Evolutionary conservation across 306 rosid genomes (phyloP), one percentile per base, ranked within the genome.

Genomic region (Prunus fruticosa): DNA sequence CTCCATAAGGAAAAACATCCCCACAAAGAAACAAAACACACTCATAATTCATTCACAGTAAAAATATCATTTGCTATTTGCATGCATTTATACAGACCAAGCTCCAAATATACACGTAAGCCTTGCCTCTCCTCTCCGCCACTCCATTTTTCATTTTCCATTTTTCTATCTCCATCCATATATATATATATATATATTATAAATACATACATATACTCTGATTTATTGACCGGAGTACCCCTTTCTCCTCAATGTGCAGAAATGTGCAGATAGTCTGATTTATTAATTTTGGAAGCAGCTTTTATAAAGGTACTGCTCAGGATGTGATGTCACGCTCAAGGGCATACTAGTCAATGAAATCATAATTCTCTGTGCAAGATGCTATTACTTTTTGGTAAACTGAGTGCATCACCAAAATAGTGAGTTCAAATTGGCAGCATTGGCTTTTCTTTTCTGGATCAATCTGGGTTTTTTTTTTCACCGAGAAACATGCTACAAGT

Each of bases 281-380:
- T 84, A 83, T 87, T 88, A 82, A 79, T 66, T 75, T 64, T 19
- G 8, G 86, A 89, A 78, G 88, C 97, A 87, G 97, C 94, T 90
- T 93, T 93, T 87, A 72, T 85, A 93, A 93, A 91, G 96, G 88
- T 75, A 82, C 78, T 82, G 87, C 72, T 85, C 88, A 82, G 87
- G 96, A 90, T 91, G 94, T 78, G 79, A 88, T 78, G 98, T 93
- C 97, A 82, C 94, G 71, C 62, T 91, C 97, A 90, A 76, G 91
- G 98, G 93, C 52, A 91, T 52, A 72, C n/a, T 81, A 68, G 98
- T 90, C 90, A 85, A 76, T 76, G 64, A 47, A 43, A 76, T 82
- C 81, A 79, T 81, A 77, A 77, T 83, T 90, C 80, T 69, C 82
- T 79, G 80, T 83, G 80, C 78, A 69, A 88, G 91, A 84, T 87